Evolutionary conservation across 2,329 filamentous ascomycete genomes (phyloP).

Genomic region (Incumbomyces delicatus): DNA sequence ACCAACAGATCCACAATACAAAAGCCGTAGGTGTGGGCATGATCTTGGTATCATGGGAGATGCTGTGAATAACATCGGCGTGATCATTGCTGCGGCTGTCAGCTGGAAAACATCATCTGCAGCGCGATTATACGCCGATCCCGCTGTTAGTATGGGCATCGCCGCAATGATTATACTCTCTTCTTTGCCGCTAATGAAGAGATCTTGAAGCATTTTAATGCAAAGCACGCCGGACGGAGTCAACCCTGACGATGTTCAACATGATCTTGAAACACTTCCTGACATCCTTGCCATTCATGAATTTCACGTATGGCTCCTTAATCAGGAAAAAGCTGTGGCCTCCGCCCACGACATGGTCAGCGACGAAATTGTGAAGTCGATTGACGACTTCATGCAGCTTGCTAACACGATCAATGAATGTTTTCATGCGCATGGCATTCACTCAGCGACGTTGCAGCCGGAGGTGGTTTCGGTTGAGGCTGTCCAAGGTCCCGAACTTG

Average conservation of each 20-base stretch:
- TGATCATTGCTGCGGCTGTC: too few species aligned
- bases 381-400: slow-evolving; percentile 47
- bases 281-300: slow-evolving; percentile 61
- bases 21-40: background rate
- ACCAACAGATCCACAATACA: background rate
- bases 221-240: slow-evolving; percentile 56
- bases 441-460: slow-evolving; percentile 62
- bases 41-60: too few species aligned
- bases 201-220: slow-evolving; percentile 53
- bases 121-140: too few species aligned
- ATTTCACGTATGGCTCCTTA: slow-evolving; percentile 63
- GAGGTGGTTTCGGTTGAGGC: slow-evolving; percentile 31
- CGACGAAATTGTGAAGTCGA: slow-evolving; percentile 39
- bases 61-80: too few species aligned
- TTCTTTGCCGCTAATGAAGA: slow-evolving; percentile 44
- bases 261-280: slow-evolving; percentile 60
- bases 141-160: too few species aligned
- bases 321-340: slow-evolving; percentile 60
- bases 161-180: slow-evolving; percentile 65
- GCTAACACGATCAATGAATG: slow-evolving; percentile 57
- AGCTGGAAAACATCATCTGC: too few species aligned
- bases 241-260: slow-evolving; percentile 52
- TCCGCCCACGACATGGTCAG: slow-evolving; percentile 59
- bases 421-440: slow-evolving; percentile 63
- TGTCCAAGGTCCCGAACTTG: background rate